Conservation (phyloP, 495 filamentous ascomycete genomes). For the Oidiodendron maius region DNA sequence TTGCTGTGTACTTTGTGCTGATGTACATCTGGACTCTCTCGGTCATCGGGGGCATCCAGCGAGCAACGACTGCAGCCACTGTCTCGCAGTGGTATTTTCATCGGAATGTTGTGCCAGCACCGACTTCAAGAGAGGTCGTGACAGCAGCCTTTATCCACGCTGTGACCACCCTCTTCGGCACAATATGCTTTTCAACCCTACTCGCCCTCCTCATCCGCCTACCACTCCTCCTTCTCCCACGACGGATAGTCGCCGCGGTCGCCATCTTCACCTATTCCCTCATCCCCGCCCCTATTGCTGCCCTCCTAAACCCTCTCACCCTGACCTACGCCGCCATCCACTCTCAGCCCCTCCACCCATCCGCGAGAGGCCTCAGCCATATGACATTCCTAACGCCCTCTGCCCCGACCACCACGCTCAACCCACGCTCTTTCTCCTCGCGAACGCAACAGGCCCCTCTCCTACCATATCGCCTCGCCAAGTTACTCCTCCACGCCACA, state of each 20-base stretch:
- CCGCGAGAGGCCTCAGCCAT: conserved; percentile 69
- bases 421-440: conserved; percentile 48
- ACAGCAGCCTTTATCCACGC: conserved; percentile 76
- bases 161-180: conserved; percentile 82
- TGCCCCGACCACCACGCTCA: conserved; percentile 56
- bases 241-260: conserved; percentile 50
- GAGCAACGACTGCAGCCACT: conserved; percentile 86
- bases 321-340: conserved; percentile 94
- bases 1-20: conserved; percentile 82
- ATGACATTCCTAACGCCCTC: conserved; percentile 65
- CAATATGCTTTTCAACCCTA: conserved; percentile 79
- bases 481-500: conserved; percentile 84
- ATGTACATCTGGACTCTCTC: conserved; percentile 94
- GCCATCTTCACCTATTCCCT: conserved; percentile 63
- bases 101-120: conserved; percentile 70
- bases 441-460: conserved; percentile 36
- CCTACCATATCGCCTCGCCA: conserved; percentile 78
- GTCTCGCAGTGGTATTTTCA: conserved; percentile 99
- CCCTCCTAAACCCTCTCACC: conserved; percentile 82
- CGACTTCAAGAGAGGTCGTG: conserved; percentile 71
- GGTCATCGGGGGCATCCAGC: conserved; percentile 78
- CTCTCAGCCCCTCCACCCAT: conserved; percentile 68
- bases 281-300: conserved; percentile 75
- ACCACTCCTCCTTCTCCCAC: conserved; percentile 77
- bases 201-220: conserved; percentile 75